phyloP scores from a whole-genome alignment of 495 filamentous ascomycete species.

The Penicillium ochrochloron region DNA sequence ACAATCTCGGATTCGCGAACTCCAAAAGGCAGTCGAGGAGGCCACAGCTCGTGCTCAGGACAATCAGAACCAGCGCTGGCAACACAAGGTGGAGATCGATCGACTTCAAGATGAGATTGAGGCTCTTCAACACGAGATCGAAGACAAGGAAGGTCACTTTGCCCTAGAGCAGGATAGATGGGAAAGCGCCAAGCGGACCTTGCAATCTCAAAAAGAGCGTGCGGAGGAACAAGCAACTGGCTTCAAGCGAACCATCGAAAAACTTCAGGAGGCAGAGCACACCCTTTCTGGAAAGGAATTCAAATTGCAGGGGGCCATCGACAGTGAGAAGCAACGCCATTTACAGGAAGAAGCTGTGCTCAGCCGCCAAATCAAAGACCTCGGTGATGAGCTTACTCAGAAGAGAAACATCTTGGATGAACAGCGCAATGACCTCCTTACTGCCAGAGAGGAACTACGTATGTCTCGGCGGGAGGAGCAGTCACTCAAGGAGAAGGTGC shows the following conservation, averaged over 20 bases:
- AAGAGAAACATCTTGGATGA: constrained; percentile 59
- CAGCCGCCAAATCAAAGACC: constrained; percentile 59
- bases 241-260: constrained; percentile 74
- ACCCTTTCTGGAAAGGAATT: constrained; percentile 65
- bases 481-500: constrained; percentile 66
- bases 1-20: constrained; percentile 58
- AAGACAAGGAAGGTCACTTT: constrained; percentile 72
- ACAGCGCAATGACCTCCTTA: constrained; percentile 61
- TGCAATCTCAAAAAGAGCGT: constrained; percentile 68
- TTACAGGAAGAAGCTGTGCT: constrained; percentile 59
- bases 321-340: constrained; percentile 63
- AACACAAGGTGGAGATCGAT: constrained; percentile 68
- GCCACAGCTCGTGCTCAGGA: constrained; percentile 63
- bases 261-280: constrained; percentile 69
- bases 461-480: constrained; percentile 67
- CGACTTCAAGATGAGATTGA: constrained; percentile 69
- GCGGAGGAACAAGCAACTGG: constrained; percentile 70
- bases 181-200: constrained; percentile 65
- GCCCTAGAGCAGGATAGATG: constrained; percentile 72
- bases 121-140: constrained; percentile 69
- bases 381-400: constrained; percentile 58
- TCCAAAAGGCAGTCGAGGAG: constrained; percentile 60
- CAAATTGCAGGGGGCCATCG: constrained; percentile 65
- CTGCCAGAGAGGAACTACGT: constrained; percentile 69
- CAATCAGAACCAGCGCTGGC: constrained; percentile 57